Conservation (phyloP, 225 moss, liverwort and hornwort genomes). For the Thuidium tamariscinum region DNA sequence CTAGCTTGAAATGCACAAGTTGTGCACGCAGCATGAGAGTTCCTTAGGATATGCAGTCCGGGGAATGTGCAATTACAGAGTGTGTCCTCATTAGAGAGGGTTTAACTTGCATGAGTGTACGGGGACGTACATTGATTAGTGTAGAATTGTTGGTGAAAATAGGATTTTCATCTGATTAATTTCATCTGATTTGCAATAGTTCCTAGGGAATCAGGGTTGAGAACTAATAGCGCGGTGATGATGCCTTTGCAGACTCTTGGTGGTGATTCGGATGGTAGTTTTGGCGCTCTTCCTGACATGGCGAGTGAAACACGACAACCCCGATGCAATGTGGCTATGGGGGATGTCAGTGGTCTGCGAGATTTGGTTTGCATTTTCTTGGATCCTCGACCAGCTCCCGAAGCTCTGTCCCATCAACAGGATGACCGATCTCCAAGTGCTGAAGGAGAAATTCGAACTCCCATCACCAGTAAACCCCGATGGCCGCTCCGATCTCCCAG, state of each 20-base stretch:
- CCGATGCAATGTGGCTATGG: conserved; percentile 85
- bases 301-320: conserved; percentile 65
- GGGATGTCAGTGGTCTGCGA: conserved; percentile 91
- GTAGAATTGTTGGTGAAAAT: background rate
- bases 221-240: background rate
- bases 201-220: background rate
- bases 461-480: conserved; percentile 59
- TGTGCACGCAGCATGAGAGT: background rate
- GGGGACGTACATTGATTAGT: background rate
- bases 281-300: conserved; percentile 56
- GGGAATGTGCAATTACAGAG: background rate
- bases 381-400: conserved; percentile 86
- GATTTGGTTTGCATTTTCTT: conserved; percentile 92
- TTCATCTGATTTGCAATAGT: background rate
- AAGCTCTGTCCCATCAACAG: conserved; percentile 77
- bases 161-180: background rate
- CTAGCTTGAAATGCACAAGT: background rate
- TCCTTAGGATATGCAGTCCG: background rate
- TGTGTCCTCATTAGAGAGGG: background rate
- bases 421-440: conserved; percentile 62
- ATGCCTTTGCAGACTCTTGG: conserved; percentile 43
- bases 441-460: conserved; percentile 70
- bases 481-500: conserved; percentile 83
- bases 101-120: background rate
- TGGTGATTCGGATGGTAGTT: conserved; percentile 57